Evolutionary conservation across 169 alveolate genomes (phyloP), one percentile per base, ranked within the genome.

Genomic region (Plasmodium fragile): DNA sequence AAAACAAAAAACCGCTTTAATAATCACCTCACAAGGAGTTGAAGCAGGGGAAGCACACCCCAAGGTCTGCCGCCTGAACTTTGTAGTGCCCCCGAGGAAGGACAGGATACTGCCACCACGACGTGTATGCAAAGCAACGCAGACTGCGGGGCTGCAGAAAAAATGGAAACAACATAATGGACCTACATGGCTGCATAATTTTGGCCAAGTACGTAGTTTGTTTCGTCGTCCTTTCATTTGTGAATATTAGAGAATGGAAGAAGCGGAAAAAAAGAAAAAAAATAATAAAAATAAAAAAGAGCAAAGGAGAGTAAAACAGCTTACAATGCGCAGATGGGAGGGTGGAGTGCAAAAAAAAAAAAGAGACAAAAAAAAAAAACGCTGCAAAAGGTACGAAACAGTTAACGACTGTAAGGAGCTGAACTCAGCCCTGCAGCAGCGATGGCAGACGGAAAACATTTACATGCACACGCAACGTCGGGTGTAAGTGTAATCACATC

Each of bases 1-100:
- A 28, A 65, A 55, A 32, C 5, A 55, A 28, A 83, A 83, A 83
- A 83, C 83, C 92, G 71, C 92, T 83, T 83, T 83, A 83, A 70
- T 83, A 83, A 70, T 83, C 92, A 70, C 92, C 34, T 25, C 53
- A n/a, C 11, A 70, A 25, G 3, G 34, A 45, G 53, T 28, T 18
- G 4, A 10, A 5, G 39, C 36, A 75, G 32, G 36, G 34, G 41
- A 11, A 18, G 52, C 22, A 22, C 53, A 49, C 36, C 75, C 75
- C 75, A 22, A 8, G 36, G 22, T 1, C 22, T 49, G 22, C 22
- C 6, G 59, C 3, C 8, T 11, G 25, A 3, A 16, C 16, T 49
- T 49, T 49, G 59, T 49, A 49, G 25, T 22, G 3, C 25, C 59
- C 22, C 59, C 0, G 22, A 1, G 59, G 22, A 49, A 49, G 1